Base-by-base conservation (phyloP, 2,329 filamentous ascomycete genomes). In the Arthroderma sp. region DNA sequence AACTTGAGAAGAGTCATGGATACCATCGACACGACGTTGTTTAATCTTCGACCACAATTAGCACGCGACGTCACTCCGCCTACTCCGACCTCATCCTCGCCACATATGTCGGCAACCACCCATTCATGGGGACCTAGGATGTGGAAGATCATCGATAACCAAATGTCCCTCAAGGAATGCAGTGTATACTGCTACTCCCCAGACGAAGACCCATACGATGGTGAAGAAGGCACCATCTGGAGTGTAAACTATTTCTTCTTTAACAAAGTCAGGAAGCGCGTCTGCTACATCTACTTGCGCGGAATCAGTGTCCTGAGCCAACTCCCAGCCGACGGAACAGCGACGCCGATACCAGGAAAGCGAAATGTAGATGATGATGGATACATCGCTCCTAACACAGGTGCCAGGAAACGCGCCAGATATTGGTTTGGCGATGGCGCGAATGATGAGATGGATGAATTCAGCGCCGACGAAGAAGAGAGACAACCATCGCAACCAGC, bases 191-290 rank as follows among this genome's bases (percentile, higher is more conserved):
- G 86, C 57, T 98, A 95, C 74, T 82, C 86, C 55, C 93, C 93
- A 0, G 85, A 89, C 41, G 88, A 91, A 60, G 91, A 95, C 67
- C 89, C 90, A 0, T 95, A 94, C 66, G 90, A 90, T 61, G 91
- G 95, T 60, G 91, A 95, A 61, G 90, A 96, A 67, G 88, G 88
- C 61, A 86, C 91, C 8, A 91, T 98, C 61, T 98, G 91, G 91
- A 90, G 88, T 54, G 79, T 91, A 61, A 91, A 97, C 71, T 96
- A 95, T 73, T 95, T 98, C 76, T 95, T 97, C 72, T 97, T 96
- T 80, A 96, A 95, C 77, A 91, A 91, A 66, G 78, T 84, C 25
- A 81, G 86, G 67, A 97, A 97, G 76, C 84, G 93, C 43, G 91
- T 98, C 17, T 91, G 89, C 60, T 98, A 98, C 70, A 76, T 98